These are phyloP conservation scores for Leccinum subgranulosum DNA, from an alignment of 768 basidiomycete species.

Conservation along the genomic window DNA sequence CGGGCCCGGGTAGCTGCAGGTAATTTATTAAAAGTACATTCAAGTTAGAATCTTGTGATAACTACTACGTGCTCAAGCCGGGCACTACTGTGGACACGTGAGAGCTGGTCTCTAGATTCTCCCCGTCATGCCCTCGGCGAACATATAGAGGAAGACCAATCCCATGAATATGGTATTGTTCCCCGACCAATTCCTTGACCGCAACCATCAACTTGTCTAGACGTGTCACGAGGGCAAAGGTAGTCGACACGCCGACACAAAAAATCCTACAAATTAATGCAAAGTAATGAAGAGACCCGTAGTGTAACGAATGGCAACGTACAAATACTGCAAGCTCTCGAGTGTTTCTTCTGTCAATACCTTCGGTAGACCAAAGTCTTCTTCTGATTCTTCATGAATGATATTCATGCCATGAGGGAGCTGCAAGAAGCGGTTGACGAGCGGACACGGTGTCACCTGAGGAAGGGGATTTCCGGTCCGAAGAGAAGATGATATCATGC, in stretches of 20 bases:
- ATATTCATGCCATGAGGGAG: slow-evolving; percentile 60
- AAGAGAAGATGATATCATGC: slow-evolving; percentile 73
- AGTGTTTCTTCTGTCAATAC: slow-evolving; percentile 70
- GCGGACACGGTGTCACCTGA: slow-evolving; percentile 81
- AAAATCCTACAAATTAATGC: slow-evolving; percentile 45
- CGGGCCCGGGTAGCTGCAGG: too few relatives aligned
- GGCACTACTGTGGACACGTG: slow-evolving; percentile 9
- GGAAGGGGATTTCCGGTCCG: slow-evolving; percentile 74
- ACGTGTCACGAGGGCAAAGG: slow-evolving; percentile 65
- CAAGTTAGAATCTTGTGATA: neutral
- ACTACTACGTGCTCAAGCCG: neutral
- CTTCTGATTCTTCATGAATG: slow-evolving; percentile 67
- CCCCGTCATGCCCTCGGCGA: slow-evolving; percentile 17
- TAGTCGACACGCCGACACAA: slow-evolving; percentile 69
- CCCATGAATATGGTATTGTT: slow-evolving; percentile 82
- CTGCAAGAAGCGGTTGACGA: slow-evolving; percentile 44
- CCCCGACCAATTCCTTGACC: slow-evolving; percentile 82
- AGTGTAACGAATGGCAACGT: slow-evolving; percentile 26
- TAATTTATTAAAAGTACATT: neutral
- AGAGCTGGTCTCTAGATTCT: slow-evolving; percentile 27
- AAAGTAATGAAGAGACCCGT: neutral
- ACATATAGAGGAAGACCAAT: slow-evolving; percentile 38
- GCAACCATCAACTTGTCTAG: slow-evolving; percentile 79
- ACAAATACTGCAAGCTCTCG: slow-evolving; percentile 78
- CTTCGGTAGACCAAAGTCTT: slow-evolving; percentile 70